phyloP scores from a whole-genome alignment of 139 green algal species.

The Micromonas commoda region DNA sequence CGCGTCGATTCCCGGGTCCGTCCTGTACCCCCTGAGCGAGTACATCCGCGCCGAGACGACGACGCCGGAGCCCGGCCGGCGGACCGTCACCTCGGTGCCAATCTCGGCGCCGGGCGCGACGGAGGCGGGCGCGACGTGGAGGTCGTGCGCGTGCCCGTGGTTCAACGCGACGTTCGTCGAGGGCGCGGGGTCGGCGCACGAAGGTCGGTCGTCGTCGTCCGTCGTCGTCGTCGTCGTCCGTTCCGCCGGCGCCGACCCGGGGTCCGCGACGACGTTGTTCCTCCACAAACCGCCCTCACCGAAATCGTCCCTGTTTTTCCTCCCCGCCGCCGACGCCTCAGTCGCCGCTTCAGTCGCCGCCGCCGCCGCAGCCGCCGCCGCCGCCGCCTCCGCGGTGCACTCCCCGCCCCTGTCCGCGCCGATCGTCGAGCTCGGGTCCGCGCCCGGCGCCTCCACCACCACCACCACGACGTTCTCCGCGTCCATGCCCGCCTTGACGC shows the following conservation, averaged over 20 bases:
- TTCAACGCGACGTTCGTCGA: too few relatives aligned
- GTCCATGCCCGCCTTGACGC: conserved; percentile 22
- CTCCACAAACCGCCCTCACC: not conserved
- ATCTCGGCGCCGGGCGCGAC: not conserved
- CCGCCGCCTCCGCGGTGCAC: not conserved
- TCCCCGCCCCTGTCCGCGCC: not conserved
- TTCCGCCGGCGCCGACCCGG: too few relatives aligned
- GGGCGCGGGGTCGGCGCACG: too few relatives aligned
- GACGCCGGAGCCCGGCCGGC: not conserved
- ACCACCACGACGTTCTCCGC: conserved; percentile 18
- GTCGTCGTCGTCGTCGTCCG: not conserved
- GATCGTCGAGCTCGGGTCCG: not conserved
- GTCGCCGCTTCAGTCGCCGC: too few relatives aligned
- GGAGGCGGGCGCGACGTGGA: not conserved
- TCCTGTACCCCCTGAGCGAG: not conserved
- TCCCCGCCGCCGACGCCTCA: not conserved
- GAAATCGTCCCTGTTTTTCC: not conserved
- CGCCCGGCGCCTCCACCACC: not conserved
- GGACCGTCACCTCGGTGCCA: not conserved
- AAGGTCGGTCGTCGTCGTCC: too few relatives aligned
- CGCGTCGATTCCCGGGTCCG: not conserved
- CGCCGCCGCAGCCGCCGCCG: too few relatives aligned
- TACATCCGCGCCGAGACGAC: not conserved
- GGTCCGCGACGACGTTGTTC: not conserved
- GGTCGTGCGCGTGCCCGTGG: too few relatives aligned